Evolutionary conservation across 371 early-diverging fungal genomes (phyloP).

Genomic region (Mortierella polycephala): DNA sequence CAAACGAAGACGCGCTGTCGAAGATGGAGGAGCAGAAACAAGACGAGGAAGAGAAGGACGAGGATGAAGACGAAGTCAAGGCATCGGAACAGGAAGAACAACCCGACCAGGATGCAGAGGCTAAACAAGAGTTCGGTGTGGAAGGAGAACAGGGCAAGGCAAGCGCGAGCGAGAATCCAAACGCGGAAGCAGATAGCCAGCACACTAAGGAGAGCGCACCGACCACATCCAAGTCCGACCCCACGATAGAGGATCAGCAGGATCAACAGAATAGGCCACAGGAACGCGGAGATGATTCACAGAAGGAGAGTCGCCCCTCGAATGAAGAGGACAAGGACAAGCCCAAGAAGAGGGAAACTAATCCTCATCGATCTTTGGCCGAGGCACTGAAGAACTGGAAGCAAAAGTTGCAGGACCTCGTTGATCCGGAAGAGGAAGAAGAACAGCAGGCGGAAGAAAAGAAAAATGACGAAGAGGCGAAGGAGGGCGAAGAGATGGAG

Average conservation of each 20-base stretch:
- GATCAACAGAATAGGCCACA: slow-evolving; percentile 52
- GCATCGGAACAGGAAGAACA: slow-evolving; percentile 60
- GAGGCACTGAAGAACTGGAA: slow-evolving; percentile 93
- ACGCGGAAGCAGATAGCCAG: slow-evolving; percentile 61
- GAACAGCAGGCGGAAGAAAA: slow-evolving; percentile 54
- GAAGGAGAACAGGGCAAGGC: slow-evolving; percentile 73
- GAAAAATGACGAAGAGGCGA: slow-evolving; percentile 57
- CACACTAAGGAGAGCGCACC: slow-evolving; percentile 56
- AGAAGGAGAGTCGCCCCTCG: slow-evolving; percentile 47
- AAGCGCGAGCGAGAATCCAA: slow-evolving; percentile 61
- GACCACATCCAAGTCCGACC: slow-evolving; percentile 38
- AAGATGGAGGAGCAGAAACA: slow-evolving; percentile 55
- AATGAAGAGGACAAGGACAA: slow-evolving; percentile 59
- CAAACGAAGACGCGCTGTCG: slow-evolving; percentile 40
- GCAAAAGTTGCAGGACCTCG: slow-evolving; percentile 77
- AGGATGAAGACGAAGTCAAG: slow-evolving; percentile 61
- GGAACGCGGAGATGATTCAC: slow-evolving; percentile 48
- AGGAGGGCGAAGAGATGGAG: slow-evolving; percentile 62
- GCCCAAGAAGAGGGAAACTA: slow-evolving; percentile 58
- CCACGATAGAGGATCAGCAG: slow-evolving; percentile 46
- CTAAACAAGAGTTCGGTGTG: slow-evolving; percentile 75
- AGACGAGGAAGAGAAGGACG: slow-evolving; percentile 60
- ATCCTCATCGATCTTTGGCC: slow-evolving; percentile 86
- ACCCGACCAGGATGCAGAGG: slow-evolving; percentile 63
- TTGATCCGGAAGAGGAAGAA: slow-evolving; percentile 59